Base-by-base conservation (phyloP, 2,329 filamentous ascomycete genomes). In the Aspergillus pseudoterreus region DNA sequence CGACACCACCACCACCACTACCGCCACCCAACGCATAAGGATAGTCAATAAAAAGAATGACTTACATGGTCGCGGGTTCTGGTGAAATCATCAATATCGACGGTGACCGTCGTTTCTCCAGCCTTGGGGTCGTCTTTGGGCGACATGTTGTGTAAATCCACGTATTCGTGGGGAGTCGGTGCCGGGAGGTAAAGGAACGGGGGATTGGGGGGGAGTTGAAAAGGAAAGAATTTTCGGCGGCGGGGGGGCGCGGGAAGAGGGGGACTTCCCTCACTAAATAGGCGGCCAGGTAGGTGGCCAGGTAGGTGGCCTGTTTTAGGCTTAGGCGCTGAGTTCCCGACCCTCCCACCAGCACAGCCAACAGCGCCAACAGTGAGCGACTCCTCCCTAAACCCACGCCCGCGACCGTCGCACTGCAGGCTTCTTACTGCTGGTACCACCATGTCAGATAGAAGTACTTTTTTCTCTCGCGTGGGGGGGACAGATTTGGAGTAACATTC, bases 51-150 rank as follows among this genome's bases (percentile, higher is more conserved):
- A 38, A 38, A n/a, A 38, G 14, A 17, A 38, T 22, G 17, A 27
- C 88, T 81, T 85, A 95, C 90, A 69, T 84, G 86, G 69, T 95
- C 90, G 64, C 90, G 83, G 45, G 91, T 90, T 66, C 86, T 81
- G 54, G 89, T 81, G 69, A 92, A 92, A 70, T 89, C 86, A 52
- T 90, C 86, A 51, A 87, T 79, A 55, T 90, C 74, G 58, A 77
- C 72, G 17, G 69, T 63, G 38, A 74, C 63, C 39, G 65, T 66
- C 57, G 61, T 64, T 44, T 68, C 66, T 35, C 63, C 63, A 48
- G 61, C 54, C 53, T 68, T 69, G 55, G 63, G 59, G 46, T 75
- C 69, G n/a, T 68, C 63, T 54, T 70, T 71, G 49, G 61, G 57
- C 52, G 68, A 56, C 69, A 71, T 73, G 43, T 75, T 65, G 19